Evolutionary conservation across 2,329 filamentous ascomycete species (phyloP).

Genomic region (Aspergillus ochraceoroseus): DNA sequence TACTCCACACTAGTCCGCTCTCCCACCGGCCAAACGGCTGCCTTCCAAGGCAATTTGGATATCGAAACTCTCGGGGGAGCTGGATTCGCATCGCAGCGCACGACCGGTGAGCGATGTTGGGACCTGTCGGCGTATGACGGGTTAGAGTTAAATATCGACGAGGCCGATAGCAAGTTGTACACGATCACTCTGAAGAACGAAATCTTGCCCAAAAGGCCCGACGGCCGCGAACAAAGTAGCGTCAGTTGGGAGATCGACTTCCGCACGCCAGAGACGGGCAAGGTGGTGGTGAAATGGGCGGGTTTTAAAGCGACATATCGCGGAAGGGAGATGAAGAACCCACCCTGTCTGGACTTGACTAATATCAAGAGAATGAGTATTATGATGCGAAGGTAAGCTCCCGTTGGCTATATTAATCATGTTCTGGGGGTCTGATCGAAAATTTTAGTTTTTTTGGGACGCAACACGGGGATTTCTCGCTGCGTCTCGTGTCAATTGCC

Average conservation of each 20-base stretch:
- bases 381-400: slow-evolving; percentile 71
- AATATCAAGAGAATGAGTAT: slow-evolving; percentile 64
- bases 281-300: slow-evolving; percentile 58
- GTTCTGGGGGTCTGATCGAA: slow-evolving; percentile 12
- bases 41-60: slow-evolving; percentile 66
- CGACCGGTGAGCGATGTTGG: slow-evolving; percentile 54
- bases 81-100: slow-evolving; percentile 76
- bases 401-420: neutral
- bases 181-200: slow-evolving; percentile 71
- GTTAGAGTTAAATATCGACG: slow-evolving; percentile 50
- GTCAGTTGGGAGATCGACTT: slow-evolving; percentile 74
- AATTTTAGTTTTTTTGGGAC: slow-evolving; percentile 65
- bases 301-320: slow-evolving; percentile 68
- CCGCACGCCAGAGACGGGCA: slow-evolving; percentile 24
- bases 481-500: slow-evolving; percentile 54
- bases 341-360: slow-evolving; percentile 53
- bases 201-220: slow-evolving; percentile 51
- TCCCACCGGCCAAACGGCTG: slow-evolving; percentile 38
- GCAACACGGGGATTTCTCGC: slow-evolving; percentile 64
- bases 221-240: slow-evolving; percentile 65
- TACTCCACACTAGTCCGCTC: slow-evolving; percentile 47
- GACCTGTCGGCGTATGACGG: slow-evolving; percentile 62
- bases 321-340: slow-evolving; percentile 60
- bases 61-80: slow-evolving; percentile 71
- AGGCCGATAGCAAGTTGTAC: slow-evolving; percentile 61